phyloP scores from a whole-genome alignment of 306 rosid species.

The Quercus robur region DNA sequence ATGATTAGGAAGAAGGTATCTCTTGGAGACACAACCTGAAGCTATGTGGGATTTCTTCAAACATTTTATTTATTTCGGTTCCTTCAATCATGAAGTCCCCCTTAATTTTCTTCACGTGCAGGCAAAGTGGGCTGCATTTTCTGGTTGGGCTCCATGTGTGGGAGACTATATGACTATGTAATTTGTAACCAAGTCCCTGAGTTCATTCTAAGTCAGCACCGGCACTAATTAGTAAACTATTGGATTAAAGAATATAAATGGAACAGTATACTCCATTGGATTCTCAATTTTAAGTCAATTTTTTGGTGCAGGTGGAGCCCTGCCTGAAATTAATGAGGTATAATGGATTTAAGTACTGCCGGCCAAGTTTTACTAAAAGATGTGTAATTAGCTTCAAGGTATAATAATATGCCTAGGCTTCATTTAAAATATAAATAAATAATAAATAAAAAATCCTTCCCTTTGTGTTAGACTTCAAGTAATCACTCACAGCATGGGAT shows the following conservation, averaged over 20 bases:
- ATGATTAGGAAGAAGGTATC: background rate
- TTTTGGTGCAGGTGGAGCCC: constrained; percentile 41
- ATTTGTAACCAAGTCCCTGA: background rate
- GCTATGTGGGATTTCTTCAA: constrained; percentile 7
- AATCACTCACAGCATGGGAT: background rate
- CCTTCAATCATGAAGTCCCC: background rate
- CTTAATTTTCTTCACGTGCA: constrained; percentile 40
- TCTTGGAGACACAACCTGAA: constrained; percentile 21
- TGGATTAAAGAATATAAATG: background rate
- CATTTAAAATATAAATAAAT: background rate
- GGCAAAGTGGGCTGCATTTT: constrained; percentile 32
- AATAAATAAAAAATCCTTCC: too few species aligned
- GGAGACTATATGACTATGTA: too few species aligned
- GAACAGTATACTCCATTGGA: constrained; percentile 25
- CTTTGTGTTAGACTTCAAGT: background rate
- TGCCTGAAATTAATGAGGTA: constrained; percentile 22
- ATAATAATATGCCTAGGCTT: background rate
- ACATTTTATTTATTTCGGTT: background rate
- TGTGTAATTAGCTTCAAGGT: constrained; percentile 5
- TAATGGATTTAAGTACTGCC: constrained; percentile 22
- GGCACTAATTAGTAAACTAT: background rate
- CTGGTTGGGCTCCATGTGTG: background rate
- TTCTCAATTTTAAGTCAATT: constrained; percentile 19
- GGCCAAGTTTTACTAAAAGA: constrained; percentile 30
- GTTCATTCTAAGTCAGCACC: background rate